Base-by-base conservation (phyloP, 257 asterid genomes). In the Rubia yunnanensis region DNA sequence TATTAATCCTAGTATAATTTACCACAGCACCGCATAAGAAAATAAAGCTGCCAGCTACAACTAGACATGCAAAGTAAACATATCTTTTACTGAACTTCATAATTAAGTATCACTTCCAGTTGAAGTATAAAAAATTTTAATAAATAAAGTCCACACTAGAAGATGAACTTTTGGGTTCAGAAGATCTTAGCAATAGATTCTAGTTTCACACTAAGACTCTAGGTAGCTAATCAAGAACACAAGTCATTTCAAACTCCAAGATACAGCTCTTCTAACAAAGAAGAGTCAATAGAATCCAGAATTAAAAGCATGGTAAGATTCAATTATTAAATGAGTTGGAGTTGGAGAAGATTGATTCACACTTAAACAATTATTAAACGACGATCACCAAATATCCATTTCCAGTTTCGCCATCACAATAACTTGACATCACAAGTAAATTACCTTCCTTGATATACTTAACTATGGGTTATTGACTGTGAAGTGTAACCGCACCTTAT, bases 401-500 rank as follows among this genome's bases (percentile, higher is more conserved):
- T 31, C 44, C 66, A 39, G 6, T 26, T 59, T 0, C 8, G 46
- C 64, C 60, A 57, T 30, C 57, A 34, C 60, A 17, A 0, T 39
- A 64, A 46, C 30, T 64, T 8, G 22, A 57, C 46, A 1, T 41
- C 39, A 66, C 3, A 36, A 26, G 27, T 26, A 39, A 34, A 35
- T 36, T 3, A 15, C 6, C 23, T 30, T 49, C 31, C 34, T 49
- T 4, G 4, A 8, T 52, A 30, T n/a, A 41, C 4, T 39, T 30
- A 4, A 22, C 7, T 28, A 11, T 4, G 18, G 44, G 32, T 10
- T 26, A 48, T 30, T 39, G 18, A 35, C 48, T 11, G 48, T 11
- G 18, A 28, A 35, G 5, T 31, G 15, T 9, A 7, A 18, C 32
- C 1, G 62, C 79, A 90, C 97, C 95, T 81, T 63, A 9, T 88